phyloP scores from a whole-genome alignment of 768 basidiomycete genomes.

The Floccularia luteovirens region DNA sequence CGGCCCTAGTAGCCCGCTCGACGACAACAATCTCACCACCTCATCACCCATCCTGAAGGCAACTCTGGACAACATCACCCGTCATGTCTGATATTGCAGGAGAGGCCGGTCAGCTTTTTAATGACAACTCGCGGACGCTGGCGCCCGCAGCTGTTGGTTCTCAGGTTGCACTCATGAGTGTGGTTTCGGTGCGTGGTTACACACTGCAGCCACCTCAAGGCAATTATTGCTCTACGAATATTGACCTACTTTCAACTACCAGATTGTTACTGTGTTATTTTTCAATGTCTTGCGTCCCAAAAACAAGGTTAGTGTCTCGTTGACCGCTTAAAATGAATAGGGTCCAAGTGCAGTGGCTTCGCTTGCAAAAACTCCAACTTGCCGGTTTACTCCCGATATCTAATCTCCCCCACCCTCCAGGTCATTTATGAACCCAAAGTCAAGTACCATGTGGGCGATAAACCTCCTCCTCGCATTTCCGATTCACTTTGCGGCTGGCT shows the following conservation, averaged over 20 bases:
- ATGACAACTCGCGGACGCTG: constrained; percentile 52
- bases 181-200: constrained; percentile 49
- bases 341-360: neutral
- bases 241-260: constrained; percentile 4
- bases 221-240: constrained; percentile 5
- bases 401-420: constrained; percentile 27
- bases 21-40: no score
- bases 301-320: constrained; percentile 56
- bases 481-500: constrained; percentile 88
- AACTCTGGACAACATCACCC: no score
- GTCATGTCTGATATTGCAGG: constrained; percentile 27
- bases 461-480: constrained; percentile 74
- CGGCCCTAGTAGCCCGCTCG: no score
- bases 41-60: no score
- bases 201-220: no score
- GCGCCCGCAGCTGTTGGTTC: constrained; percentile 74
- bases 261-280: constrained; percentile 60
- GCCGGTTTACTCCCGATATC: neutral
- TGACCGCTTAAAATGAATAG: neutral
- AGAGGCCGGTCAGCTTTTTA: constrained; percentile 30
- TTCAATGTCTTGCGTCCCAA: constrained; percentile 85
- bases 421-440: constrained; percentile 91
- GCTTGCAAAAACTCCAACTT: neutral
- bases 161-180: constrained; percentile 70
- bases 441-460: constrained; percentile 79